Base-by-base conservation (phyloP, 495 filamentous ascomycete genomes). In the Podospora didyma region DNA sequence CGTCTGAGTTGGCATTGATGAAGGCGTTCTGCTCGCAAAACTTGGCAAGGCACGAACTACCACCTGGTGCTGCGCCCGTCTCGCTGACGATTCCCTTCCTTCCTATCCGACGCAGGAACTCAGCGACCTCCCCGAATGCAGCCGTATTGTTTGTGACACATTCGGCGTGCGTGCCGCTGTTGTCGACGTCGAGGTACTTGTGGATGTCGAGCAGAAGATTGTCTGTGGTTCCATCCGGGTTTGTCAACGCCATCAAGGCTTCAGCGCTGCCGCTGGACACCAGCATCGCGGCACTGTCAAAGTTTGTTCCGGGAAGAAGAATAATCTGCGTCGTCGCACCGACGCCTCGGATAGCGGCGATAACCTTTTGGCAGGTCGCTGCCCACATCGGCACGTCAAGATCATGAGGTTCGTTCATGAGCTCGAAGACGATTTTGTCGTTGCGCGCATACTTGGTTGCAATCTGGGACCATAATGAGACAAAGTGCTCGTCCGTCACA, bases 401-500 rank as follows among this genome's bases (percentile, higher is more conserved):
- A 35, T 79, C 62, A 52, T 82, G 81, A 4, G 83, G 82, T 64
- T 87, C 84, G 63, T 85, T 87, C 79, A 86, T 84, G 45, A 86
- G 64, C 35, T 82, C 82, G 66, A 86, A 85, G n/a, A 77, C 66
- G 22, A 84, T 68, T 14, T 76, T 79, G 4, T 69, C 48, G n/a
- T 75, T 53, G 7, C 31, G 49, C 19, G 71, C 74, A 57, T 85
- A 86, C 50, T 82, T 79, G 11, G 64, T 73, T 3, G 84, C 84
- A 9, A 87, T 60, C 62, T 83, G 76, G 4, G 59, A 63, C 84
- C 84, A 87, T 9, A 86, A 62, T 54, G 67, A 65, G 5, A 74
- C 73, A 51, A 86, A 81, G n/a, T 85, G 72, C 19, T 69, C 76
- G 61, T 84, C 76, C 7, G 74, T 77, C 2, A 82, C 20, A 17